Evolutionary conservation across 768 basidiomycete species (phyloP), one percentile per base, ranked within the genome.

Genomic region (Neoboletus brunneissimus): DNA sequence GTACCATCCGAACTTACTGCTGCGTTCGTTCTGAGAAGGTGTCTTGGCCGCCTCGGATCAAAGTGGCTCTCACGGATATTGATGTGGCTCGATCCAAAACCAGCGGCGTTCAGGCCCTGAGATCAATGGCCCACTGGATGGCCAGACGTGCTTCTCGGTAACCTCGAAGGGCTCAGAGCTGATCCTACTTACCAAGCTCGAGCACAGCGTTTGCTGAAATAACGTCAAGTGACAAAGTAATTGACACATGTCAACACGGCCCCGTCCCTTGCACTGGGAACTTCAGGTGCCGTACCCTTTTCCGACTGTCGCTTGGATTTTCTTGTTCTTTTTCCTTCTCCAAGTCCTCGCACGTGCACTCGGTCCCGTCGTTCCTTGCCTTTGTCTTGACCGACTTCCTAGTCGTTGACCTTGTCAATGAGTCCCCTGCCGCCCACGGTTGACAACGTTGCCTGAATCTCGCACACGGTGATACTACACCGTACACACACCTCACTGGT

Each of bases 391-490:
- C 50, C 29, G 22, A 29, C 29, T 32, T 42, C n/a, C 23, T 43
- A 2, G n/a, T 9, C 47, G 4, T 46, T 18, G 5, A 8, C 56
- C 32, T 40, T 40, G 56, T 61, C 61, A 25, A 66, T 64, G 59
- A 47, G 32, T 53, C 16, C 29, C n/a, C 48, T 49, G 42, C 47
- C 44, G 15, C 47, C 46, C 37, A 37, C 25, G n/a, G n/a, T 43
- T 38, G 50, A 44, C 53, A 56, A 27, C 54, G 42, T 53, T 59
- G 53, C 54, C 48, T 61, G 49, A 69, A 55, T 58, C 61, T 54
- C 64, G 50, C 56, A 54, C 67, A 42, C 62, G 67, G 64, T 37
- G 34, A 27, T 48, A 54, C 53, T 13, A 47, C 37, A 23, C 67
- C 55, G 53, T 48, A n/a, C 54, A n/a, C 53, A 37, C 11, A 37